These are phyloP conservation scores for Vigna unguiculata DNA, from an alignment of 306 rosid genomes.

Conservation along the genomic window DNA sequence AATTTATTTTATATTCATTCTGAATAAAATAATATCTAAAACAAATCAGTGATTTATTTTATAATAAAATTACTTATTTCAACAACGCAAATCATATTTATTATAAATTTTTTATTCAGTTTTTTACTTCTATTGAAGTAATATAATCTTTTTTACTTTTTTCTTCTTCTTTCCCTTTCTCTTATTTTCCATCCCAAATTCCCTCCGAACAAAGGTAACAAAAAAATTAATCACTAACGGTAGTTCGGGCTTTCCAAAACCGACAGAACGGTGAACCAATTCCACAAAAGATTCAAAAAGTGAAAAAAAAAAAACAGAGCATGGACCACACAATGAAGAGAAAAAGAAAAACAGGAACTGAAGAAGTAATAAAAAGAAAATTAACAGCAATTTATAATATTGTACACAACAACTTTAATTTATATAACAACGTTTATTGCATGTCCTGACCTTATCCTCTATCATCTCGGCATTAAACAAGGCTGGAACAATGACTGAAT, in stretches of 20 bases:
- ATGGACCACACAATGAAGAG: not conserved
- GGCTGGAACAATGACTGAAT: not conserved
- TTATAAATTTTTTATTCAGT: too few species aligned
- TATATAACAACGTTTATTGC: not conserved
- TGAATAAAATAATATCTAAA: too few species aligned
- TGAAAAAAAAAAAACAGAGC: not conserved
- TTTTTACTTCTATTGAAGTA: too few species aligned
- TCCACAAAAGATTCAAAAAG: not conserved
- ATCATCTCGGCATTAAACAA: constrained; percentile 1
- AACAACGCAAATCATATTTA: too few species aligned
- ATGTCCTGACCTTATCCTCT: not conserved
- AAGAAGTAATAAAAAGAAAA: not conserved
- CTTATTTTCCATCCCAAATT: too few species aligned
- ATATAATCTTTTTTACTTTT: too few species aligned
- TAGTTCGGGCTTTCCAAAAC: not conserved
- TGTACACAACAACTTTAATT: too few species aligned
- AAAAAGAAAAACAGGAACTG: not conserved
- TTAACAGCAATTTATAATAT: not conserved
- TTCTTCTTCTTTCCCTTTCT: too few species aligned
- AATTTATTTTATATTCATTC: too few species aligned
- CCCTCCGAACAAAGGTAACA: too few species aligned
- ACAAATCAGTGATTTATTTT: too few species aligned
- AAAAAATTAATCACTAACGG: not conserved
- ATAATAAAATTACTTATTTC: too few species aligned
- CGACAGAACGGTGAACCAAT: not conserved